These are phyloP conservation scores for Claviceps purpurea DNA, from an alignment of 2,329 filamentous ascomycete genomes.

Conservation along the genomic window DNA sequence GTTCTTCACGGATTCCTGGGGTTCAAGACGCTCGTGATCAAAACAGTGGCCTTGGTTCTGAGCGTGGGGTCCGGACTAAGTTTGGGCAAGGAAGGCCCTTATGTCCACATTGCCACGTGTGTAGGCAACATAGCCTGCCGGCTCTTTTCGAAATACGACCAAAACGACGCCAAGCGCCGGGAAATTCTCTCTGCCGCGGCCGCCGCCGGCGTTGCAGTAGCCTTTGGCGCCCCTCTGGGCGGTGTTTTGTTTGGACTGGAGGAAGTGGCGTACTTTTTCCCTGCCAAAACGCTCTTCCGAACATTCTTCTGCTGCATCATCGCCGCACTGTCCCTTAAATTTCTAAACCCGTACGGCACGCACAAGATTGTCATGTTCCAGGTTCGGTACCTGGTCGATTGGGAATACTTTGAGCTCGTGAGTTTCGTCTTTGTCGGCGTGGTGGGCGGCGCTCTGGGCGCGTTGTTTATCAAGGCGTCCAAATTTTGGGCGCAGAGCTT, in stretches of 20 bases:
- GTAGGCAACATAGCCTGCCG: constrained; percentile 92
- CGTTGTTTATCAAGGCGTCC: constrained; percentile 93
- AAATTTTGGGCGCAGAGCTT: constrained; percentile 82
- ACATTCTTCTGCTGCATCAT: constrained; percentile 98
- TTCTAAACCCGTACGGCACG: constrained; percentile 90
- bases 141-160: constrained; percentile 85
- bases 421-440: constrained; percentile 79
- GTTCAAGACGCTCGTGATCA: constrained; percentile 72
- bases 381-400: constrained; percentile 79
- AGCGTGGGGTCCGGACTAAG: constrained; percentile 88
- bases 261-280: constrained; percentile 95
- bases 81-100: constrained; percentile 87
- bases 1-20: constrained; percentile 93
- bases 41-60: constrained; percentile 68
- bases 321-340: constrained; percentile 82
- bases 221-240: constrained; percentile 77
- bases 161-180: constrained; percentile 85
- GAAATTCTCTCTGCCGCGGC: constrained; percentile 90
- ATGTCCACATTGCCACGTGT: constrained; percentile 93
- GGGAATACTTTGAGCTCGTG: constrained; percentile 83
- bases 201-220: constrained; percentile 82
- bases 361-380: constrained; percentile 95
- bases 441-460: constrained; percentile 71
- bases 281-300: constrained; percentile 89
- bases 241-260: constrained; percentile 89